Percentiles rank a stretch among this genome's conserved stretches.
Conservation (phyloP, 2,329 filamentous ascomycete species). For the Cladosporium sp. region DNA sequence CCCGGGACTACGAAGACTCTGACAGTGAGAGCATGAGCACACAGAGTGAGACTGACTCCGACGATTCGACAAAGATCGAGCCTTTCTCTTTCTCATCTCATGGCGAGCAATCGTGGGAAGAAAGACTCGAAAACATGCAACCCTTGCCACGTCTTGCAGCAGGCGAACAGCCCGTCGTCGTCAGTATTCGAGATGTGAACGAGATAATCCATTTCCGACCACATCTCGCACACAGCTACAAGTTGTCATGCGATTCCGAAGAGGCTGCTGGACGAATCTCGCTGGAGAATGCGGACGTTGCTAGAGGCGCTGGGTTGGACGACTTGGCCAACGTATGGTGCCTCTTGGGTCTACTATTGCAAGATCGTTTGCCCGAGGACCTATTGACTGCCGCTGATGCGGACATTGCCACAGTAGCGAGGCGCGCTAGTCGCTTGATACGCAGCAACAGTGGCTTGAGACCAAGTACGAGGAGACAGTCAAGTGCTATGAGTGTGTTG, state of each 20-base stretch:
- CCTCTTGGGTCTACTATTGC: constrained; percentile 74
- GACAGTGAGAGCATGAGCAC: constrained; percentile 22
- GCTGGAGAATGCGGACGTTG: constrained; percentile 77
- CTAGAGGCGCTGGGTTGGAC: constrained; percentile 66
- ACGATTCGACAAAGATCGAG: background rate
- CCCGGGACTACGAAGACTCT: constrained; percentile 25
- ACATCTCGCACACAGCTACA: constrained; percentile 75
- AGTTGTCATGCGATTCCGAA: constrained; percentile 74
- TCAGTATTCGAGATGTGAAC: constrained; percentile 72
- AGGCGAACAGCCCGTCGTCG: constrained; percentile 62
- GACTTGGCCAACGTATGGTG: constrained; percentile 84
- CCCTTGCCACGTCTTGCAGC: background rate
- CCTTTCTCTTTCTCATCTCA: constrained; percentile 1
- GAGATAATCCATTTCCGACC: constrained; percentile 76
- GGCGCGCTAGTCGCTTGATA: constrained; percentile 54
- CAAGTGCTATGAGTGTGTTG: constrained; percentile 33
- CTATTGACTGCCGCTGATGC: constrained; percentile 49
- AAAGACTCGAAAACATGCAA: constrained; percentile 22
- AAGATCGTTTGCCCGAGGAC: constrained; percentile 66
- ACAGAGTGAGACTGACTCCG: background rate
- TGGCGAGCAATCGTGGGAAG: constrained; percentile 23
- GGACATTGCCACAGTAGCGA: constrained; percentile 71
- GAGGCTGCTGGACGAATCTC: constrained; percentile 66
- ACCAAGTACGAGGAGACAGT: background rate
- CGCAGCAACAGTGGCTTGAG: constrained; percentile 53